phyloP scores from a whole-genome alignment of 2,329 filamentous ascomycete species.

The Pseudocercospora vitis region DNA sequence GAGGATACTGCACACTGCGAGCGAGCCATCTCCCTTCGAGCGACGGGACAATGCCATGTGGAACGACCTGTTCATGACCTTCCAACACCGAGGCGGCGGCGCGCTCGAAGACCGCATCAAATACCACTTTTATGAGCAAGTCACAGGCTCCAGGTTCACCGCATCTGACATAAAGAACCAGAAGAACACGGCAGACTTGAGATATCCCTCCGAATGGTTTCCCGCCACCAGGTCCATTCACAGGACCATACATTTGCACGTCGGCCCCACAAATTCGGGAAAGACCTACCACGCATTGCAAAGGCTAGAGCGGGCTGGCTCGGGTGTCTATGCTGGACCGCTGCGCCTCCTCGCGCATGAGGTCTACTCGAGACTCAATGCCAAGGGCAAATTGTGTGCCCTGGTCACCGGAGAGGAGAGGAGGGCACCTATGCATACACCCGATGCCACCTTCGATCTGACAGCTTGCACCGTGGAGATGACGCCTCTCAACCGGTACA shows the following conservation, averaged over 20 bases:
- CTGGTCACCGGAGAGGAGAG: conserved; percentile 91
- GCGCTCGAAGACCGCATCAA: conserved; percentile 49
- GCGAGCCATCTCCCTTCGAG: background rate
- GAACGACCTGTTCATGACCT: conserved; percentile 22
- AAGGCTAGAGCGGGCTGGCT: conserved; percentile 71
- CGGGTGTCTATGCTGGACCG: conserved; percentile 87
- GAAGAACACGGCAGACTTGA: conserved; percentile 70
- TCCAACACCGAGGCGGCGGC: conserved; percentile 23
- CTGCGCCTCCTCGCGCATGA: conserved; percentile 87
- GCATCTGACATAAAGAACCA: conserved; percentile 60
- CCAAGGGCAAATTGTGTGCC: conserved; percentile 73
- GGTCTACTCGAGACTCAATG: conserved; percentile 82
- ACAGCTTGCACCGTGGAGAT: conserved; percentile 95
- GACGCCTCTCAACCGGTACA: conserved; percentile 59
- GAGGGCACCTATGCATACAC: conserved; percentile 58
- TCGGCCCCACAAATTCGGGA: conserved; percentile 95
- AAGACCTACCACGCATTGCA: conserved; percentile 95
- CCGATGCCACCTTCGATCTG: conserved; percentile 54
- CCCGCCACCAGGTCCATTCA: conserved; percentile 77
- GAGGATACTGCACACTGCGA: conserved; percentile 43
- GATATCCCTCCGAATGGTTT: conserved; percentile 92
- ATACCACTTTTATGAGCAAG: conserved; percentile 67
- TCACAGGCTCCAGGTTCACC: conserved; percentile 60
- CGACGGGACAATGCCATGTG: conserved; percentile 14
- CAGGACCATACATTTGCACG: conserved; percentile 84